These are phyloP conservation scores for Astrothelium macrocarpum DNA, from an alignment of 495 filamentous ascomycete species.

Conservation along the genomic window DNA sequence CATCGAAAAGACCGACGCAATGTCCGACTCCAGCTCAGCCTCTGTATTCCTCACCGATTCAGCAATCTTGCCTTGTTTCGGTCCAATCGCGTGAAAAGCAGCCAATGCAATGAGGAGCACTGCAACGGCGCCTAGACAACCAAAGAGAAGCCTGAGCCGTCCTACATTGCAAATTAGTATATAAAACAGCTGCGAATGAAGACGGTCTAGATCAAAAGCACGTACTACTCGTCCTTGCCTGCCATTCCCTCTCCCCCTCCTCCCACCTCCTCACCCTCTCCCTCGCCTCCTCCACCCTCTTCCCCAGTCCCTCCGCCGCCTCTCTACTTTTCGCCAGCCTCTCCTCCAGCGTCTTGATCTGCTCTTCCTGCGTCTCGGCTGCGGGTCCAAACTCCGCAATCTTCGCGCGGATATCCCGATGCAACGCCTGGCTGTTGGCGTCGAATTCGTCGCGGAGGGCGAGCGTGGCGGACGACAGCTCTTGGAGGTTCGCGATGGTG, in stretches of 20 bases:
- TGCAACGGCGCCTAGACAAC: conserved; percentile 5
- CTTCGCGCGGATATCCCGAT: conserved; percentile 53
- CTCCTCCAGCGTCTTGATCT: conserved; percentile 54
- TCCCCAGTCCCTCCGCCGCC: conserved; percentile 54
- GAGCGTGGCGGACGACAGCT: conserved; percentile 54
- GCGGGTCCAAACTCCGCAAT: conserved; percentile 57
- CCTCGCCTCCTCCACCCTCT: conserved; percentile 55
- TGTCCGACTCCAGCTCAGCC: not conserved
- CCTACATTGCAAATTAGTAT: not conserved
- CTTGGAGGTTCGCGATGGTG: conserved; percentile 58
- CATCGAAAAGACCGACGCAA: not conserved
- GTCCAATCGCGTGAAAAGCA: not conserved
- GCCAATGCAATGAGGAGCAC: not conserved
- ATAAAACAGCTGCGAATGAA: not conserved
- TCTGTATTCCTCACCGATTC: not conserved
- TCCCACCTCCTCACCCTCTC: conserved; percentile 62
- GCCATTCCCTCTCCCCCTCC: conserved; percentile 60
- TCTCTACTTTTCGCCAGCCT: conserved; percentile 55
- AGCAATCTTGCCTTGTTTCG: not conserved
- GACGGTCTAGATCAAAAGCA: not conserved
- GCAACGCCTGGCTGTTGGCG: conserved; percentile 48
- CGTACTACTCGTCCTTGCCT: conserved; percentile 47
- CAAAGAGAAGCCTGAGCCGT: conserved; percentile 28
- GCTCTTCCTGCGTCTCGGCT: conserved; percentile 55
- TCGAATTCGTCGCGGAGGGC: conserved; percentile 54